Evolutionary conservation across 208 protist genomes (phyloP).

Genomic region (Leptomonas seymouri): DNA sequence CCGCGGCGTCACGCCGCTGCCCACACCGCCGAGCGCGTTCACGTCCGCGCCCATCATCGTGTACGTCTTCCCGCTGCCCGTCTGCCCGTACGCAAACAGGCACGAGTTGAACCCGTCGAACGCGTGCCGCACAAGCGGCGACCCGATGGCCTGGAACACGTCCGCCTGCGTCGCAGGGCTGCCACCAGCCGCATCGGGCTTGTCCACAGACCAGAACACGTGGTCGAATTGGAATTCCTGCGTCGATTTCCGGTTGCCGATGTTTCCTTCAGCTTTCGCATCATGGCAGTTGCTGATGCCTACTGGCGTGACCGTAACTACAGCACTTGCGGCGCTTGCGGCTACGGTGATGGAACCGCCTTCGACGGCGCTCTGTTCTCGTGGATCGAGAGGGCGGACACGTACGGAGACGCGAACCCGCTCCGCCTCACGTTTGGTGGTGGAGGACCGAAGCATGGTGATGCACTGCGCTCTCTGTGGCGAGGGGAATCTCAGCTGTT

Average conservation of each 20-base stretch:
- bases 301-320: slow-evolving; percentile 27
- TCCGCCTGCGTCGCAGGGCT: slow-evolving; percentile 48
- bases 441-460: neutral
- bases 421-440: slow-evolving; percentile 25
- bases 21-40: slow-evolving; percentile 30
- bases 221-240: slow-evolving; percentile 70
- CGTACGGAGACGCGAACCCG: slow-evolving; percentile 62
- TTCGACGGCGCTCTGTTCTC: slow-evolving; percentile 34
- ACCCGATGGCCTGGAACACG: slow-evolving; percentile 62
- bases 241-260: neutral
- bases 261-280: neutral
- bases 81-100: slow-evolving; percentile 94
- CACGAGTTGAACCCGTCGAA: slow-evolving; percentile 79
- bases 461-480: no score
- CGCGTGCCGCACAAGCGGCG: slow-evolving; percentile 52
- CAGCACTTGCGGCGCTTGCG: slow-evolving; percentile 15
- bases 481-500: no score
- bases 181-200: slow-evolving; percentile 33
- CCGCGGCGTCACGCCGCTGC: slow-evolving; percentile 72
- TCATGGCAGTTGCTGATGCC: neutral
- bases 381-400: slow-evolving; percentile 55
- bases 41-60: slow-evolving; percentile 86
- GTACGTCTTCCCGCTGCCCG: slow-evolving; percentile 94
- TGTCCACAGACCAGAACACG: slow-evolving; percentile 63
- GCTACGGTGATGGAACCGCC: slow-evolving; percentile 17